Evolutionary conservation across 2,329 filamentous ascomycete genomes (phyloP), one percentile per base, ranked within the genome.

Genomic region (Dactylellina sp.): DNA sequence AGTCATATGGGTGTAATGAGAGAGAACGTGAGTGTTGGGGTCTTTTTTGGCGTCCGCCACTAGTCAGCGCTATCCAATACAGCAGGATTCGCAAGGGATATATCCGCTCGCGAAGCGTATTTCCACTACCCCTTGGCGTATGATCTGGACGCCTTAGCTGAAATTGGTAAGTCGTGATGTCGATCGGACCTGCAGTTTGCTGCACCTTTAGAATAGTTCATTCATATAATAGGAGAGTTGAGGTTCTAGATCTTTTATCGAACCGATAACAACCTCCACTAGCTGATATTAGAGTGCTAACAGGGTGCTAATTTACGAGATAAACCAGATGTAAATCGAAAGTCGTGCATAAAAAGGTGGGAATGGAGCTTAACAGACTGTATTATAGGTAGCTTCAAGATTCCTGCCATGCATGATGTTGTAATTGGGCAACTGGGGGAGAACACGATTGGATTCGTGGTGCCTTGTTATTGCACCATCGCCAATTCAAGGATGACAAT

Each of bases 211-310:
- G 65, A 53, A 40, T 12, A 20, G 14, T 32, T 62, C 35, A 44
- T 49, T 49, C 49, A 57, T 16, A 74, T 42, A 32, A 28, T 53
- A 61, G 37, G 28, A 20, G 40, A 49, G 52, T 74, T 42, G 55
- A 52, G 12, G 70, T 74, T 74, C 70, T 74, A 74, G 70, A 74
- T 74, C 70, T 35, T 53, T 40, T 61, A 39, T 61, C 53, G 49
- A 57, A 55, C 39, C 55, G 70, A 66, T 66, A 61, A 52, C 52
- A 56, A 16, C 32, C 6, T 35, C 59, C 68, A 56, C 68, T 42
- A 49, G 40, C 52, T 46, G 39, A 7, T 25, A 7, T 55, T 60
- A 49, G 14, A 24, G 22, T 37, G 32, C 35, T 64, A 53, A 59
- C 37, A 56, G 16, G 35, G 59, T 65, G 37, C 12, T 53, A 35